phyloP scores from a whole-genome alignment of 345 rosid genomes.

The Linum tenue region DNA sequence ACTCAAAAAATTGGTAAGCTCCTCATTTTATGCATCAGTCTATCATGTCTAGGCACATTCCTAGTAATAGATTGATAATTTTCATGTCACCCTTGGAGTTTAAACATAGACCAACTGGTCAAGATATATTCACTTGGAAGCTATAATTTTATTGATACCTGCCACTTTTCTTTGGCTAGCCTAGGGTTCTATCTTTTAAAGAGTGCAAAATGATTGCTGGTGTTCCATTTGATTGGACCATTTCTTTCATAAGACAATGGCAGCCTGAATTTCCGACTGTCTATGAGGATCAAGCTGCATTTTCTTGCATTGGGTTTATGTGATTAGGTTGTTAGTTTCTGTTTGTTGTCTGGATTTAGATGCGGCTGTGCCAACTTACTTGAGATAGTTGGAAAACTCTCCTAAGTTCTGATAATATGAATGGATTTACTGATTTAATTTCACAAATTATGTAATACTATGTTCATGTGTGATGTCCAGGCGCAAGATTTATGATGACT shows the following conservation, averaged over 20 bases:
- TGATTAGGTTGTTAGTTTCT: not conserved
- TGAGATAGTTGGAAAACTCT: not conserved
- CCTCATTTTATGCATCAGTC: not conserved
- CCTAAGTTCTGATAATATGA: not conserved
- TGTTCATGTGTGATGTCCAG: conserved; percentile 23
- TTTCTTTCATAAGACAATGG: no score
- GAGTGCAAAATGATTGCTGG: no score
- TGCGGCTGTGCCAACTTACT: not conserved
- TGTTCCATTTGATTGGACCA: no score
- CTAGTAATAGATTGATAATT: not conserved
- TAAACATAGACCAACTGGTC: not conserved
- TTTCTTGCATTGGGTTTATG: not conserved
- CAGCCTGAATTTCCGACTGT: no score
- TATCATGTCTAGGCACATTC: not conserved
- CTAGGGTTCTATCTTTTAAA: no score
- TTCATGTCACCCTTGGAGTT: conserved; percentile 2
- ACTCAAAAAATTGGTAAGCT: conserved; percentile 71
- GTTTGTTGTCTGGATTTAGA: not conserved
- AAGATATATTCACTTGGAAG: not conserved
- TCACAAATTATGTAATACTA: not conserved
- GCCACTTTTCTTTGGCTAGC: no score
- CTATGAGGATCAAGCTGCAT: no score
- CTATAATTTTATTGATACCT: no score
- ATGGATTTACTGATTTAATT: no score
- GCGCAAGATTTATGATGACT: conserved; percentile 81